Conservation (phyloP, 2,329 filamentous ascomycete genomes). For the Cordyceps tenuipes region DNA sequence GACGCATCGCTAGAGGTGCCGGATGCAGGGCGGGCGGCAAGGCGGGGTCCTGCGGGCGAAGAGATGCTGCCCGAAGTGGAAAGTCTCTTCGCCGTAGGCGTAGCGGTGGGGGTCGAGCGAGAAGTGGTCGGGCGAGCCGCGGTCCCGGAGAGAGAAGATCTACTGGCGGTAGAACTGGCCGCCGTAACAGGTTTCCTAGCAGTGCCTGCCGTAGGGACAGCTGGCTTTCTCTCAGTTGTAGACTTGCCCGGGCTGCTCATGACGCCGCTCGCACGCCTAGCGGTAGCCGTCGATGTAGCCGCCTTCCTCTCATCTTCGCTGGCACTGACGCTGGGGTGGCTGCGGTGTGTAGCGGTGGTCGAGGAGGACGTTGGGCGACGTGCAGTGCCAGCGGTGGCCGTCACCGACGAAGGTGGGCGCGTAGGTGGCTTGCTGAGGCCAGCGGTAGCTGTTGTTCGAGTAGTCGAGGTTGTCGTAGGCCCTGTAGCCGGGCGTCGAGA, state of each 20-base stretch:
- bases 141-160: constrained; percentile 21
- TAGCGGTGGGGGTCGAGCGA: constrained; percentile 30
- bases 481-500: constrained; percentile 27
- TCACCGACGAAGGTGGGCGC: constrained; percentile 31
- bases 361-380: constrained; percentile 25
- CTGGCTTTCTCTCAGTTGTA: constrained; percentile 25
- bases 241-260: constrained; percentile 30
- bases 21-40: constrained; percentile 32
- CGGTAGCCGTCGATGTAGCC: constrained; percentile 23
- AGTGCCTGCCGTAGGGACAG: constrained; percentile 25
- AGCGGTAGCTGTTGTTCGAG: constrained; percentile 25
- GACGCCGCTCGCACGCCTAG: constrained; percentile 36
- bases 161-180: constrained; percentile 22
- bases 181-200: constrained; percentile 27
- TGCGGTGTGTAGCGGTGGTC: constrained; percentile 34
- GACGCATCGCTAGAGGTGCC: constrained; percentile 33
- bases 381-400: constrained; percentile 26
- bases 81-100: constrained; percentile 47
- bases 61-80: constrained; percentile 39
- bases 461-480: constrained; percentile 21
- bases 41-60: constrained; percentile 22
- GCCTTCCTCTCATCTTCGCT: constrained; percentile 44
- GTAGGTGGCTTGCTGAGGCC: constrained; percentile 41
- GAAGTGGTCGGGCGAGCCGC: constrained; percentile 28
- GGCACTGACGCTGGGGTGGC: constrained; percentile 39